These are phyloP conservation scores for Holtermanniella nyarrowii DNA, from an alignment of 768 basidiomycete species.

Conservation along the genomic window DNA sequence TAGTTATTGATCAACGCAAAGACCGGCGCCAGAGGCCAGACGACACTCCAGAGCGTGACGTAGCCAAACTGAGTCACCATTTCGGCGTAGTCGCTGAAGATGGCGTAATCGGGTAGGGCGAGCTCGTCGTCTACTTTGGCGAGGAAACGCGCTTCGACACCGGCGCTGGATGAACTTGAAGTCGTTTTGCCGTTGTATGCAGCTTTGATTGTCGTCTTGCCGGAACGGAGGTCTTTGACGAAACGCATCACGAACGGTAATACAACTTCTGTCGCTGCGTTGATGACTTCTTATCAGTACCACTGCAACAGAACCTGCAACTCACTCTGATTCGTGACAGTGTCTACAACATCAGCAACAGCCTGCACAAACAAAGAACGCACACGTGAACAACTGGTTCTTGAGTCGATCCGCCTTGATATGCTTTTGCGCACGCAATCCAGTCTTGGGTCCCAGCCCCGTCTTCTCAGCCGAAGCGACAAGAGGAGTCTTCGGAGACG, in stretches of 20 bases:
- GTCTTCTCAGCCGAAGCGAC: slow-evolving; percentile 37
- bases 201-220: slow-evolving; percentile 33
- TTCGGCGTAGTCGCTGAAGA: slow-evolving; percentile 84
- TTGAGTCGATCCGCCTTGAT: slow-evolving; percentile 51
- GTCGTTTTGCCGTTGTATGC: slow-evolving; percentile 4
- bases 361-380: slow-evolving; percentile 6
- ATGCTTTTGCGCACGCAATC: slow-evolving; percentile 21
- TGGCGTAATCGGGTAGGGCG: slow-evolving; percentile 65
- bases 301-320: neutral
- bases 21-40: slow-evolving; percentile 83
- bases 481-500: slow-evolving; percentile 22
- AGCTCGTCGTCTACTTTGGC: slow-evolving; percentile 67
- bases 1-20: slow-evolving; percentile 85
- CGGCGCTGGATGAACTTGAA: slow-evolving; percentile 17
- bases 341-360: slow-evolving; percentile 18
- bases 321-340: slow-evolving; percentile 64
- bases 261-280: slow-evolving; percentile 66
- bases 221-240: slow-evolving; percentile 39
- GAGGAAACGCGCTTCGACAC: slow-evolving; percentile 68
- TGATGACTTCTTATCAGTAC: slow-evolving; percentile 45
- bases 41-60: slow-evolving; percentile 79
- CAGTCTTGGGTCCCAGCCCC: slow-evolving; percentile 26
- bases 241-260: slow-evolving; percentile 66
- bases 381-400: slow-evolving; percentile 82
- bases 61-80: slow-evolving; percentile 91